Conservation (phyloP, 179 eudicot species). For the Dionaea muscipula region DNA sequence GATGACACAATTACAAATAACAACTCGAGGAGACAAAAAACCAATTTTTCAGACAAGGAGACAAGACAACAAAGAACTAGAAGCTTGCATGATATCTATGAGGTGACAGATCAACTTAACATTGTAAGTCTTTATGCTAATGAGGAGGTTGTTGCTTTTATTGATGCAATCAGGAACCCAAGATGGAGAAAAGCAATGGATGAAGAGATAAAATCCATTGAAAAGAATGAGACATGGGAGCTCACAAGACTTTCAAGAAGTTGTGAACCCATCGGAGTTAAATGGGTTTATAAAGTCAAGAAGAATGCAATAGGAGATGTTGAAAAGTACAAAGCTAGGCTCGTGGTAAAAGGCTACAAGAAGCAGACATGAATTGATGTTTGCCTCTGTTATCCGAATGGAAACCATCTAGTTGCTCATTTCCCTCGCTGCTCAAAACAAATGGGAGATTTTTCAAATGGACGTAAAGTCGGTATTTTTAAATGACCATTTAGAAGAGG, state of each 20-base stretch:
- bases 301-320: background rate
- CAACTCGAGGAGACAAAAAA: background rate
- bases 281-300: background rate
- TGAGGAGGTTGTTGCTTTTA: background rate
- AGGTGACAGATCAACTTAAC: background rate
- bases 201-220: background rate
- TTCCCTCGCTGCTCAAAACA: background rate
- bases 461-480: background rate
- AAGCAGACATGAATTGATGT: background rate
- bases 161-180: background rate
- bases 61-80: background rate
- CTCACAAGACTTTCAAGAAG: background rate
- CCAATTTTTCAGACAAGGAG: background rate
- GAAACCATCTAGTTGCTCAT: background rate
- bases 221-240: background rate
- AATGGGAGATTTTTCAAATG: background rate
- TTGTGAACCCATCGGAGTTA: background rate
- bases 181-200: background rate
- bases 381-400: background rate
- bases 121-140: background rate
- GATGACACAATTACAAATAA: background rate
- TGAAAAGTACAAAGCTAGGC: background rate
- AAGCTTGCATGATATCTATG: background rate
- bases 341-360: background rate
- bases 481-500: constrained; percentile 1